Conservation (phyloP, 2,329 filamentous ascomycete genomes). For the Amylocarpus encephaloides region DNA sequence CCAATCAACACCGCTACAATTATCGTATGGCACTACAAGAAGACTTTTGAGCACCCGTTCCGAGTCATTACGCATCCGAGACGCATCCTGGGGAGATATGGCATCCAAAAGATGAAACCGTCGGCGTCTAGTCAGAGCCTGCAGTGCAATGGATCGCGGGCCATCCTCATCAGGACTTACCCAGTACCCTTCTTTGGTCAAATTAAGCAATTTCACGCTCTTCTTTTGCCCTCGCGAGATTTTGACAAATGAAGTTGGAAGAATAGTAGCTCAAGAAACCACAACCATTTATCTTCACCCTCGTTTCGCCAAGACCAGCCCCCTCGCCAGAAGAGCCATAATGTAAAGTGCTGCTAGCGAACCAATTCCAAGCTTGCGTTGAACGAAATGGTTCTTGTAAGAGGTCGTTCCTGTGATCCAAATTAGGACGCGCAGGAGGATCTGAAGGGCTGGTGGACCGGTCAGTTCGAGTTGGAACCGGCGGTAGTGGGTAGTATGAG, state of each 20-base stretch:
- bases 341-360: conserved; percentile 38
- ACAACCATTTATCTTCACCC: conserved; percentile 37
- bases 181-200: conserved; percentile 39
- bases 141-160: conserved; percentile 29
- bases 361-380: conserved; percentile 40
- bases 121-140: conserved; percentile 33
- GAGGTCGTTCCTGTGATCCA: conserved; percentile 20
- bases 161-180: conserved; percentile 18
- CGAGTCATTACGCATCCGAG: conserved; percentile 30
- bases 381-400: conserved; percentile 36
- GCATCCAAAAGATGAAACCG: conserved; percentile 34
- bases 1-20: conserved; percentile 42
- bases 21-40: conserved; percentile 18
- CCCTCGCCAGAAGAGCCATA: conserved; percentile 37
- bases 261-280: conserved; percentile 43
- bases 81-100: conserved; percentile 31
- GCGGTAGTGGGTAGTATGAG: conserved; percentile 34
- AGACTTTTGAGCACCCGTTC: conserved; percentile 29
- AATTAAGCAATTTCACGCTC: conserved; percentile 36
- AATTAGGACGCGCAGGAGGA: conserved; percentile 35
- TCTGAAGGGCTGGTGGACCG: conserved; percentile 32
- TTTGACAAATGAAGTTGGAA: conserved; percentile 31
- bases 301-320: conserved; percentile 37
- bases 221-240: conserved; percentile 26
- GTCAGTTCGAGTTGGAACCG: conserved; percentile 33